These are phyloP conservation scores for Globisporangium spinosum DNA, from an alignment of 352 stramenopile species.

Conservation along the genomic window DNA sequence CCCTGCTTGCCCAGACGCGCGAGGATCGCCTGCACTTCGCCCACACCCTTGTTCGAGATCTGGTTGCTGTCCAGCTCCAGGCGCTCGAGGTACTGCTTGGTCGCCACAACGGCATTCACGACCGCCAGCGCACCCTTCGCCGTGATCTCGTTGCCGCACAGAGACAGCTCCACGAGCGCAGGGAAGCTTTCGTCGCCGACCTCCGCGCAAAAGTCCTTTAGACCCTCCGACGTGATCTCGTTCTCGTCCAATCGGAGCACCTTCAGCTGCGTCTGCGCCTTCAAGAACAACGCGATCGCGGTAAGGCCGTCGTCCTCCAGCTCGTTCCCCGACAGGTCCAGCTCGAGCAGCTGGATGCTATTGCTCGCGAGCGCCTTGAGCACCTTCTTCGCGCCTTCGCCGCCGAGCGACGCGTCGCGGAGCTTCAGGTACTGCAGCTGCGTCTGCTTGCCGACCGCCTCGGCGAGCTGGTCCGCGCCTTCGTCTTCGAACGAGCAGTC, in stretches of 20 bases:
- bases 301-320: conserved; percentile 67
- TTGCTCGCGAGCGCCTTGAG: conserved; percentile 56
- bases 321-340: conserved; percentile 91
- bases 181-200: conserved; percentile 30
- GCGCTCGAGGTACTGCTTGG: conserved; percentile 34
- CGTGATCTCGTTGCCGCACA: conserved; percentile 75
- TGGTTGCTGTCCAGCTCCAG: conserved; percentile 71
- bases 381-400: conserved; percentile 70
- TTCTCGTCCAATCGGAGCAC: conserved; percentile 82
- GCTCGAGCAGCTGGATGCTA: conserved; percentile 60
- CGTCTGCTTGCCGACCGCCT: conserved; percentile 59
- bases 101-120: conserved; percentile 39
- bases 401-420: conserved; percentile 83
- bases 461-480: conserved; percentile 63
- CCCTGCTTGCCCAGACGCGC: conserved; percentile 37
- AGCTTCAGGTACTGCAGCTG: conserved; percentile 84
- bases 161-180: conserved; percentile 47
- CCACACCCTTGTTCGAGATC: conserved; percentile 68
- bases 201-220: conserved; percentile 32
- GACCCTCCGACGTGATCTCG: conserved; percentile 62
- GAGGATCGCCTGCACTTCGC: conserved; percentile 39
- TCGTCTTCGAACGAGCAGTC: conserved; percentile 90
- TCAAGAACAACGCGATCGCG: conserved; percentile 58
- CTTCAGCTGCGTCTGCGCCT: conserved; percentile 41
- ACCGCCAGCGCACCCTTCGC: conserved; percentile 63